Evolutionary conservation across 805 yeast genomes (phyloP).

Genomic region (Lachancea quebecensis): DNA sequence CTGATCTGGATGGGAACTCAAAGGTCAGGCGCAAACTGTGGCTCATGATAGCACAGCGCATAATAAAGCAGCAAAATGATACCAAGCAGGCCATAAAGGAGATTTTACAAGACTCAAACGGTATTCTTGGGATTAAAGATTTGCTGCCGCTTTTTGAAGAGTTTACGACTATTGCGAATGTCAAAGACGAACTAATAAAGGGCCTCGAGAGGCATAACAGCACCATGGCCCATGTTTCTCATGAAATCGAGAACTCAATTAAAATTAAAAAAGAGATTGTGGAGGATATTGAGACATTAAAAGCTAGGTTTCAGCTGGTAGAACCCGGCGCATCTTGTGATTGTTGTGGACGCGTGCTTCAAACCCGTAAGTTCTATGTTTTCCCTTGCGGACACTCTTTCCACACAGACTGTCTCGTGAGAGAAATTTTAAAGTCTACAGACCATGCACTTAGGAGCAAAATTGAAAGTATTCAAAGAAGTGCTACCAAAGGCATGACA

Average conservation of each 20-base stretch:
- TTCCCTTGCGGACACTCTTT: conserved; percentile 90
- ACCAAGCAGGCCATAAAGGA: conserved; percentile 30
- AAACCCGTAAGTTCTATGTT: conserved; percentile 64
- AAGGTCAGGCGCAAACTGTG: conserved; percentile 62
- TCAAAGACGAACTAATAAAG: conserved; percentile 74
- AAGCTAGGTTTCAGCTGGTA: conserved; percentile 54
- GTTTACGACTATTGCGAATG: conserved; percentile 68
- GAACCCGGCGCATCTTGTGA: conserved; percentile 83
- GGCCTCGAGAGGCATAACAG: conserved; percentile 71
- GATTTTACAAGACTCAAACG: conserved; percentile 40
- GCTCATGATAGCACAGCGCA: conserved; percentile 47
- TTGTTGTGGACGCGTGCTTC: conserved; percentile 60
- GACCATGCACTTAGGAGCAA: conserved; percentile 61
- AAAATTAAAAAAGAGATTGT: conserved; percentile 53
- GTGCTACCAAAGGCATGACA: conserved; percentile 21
- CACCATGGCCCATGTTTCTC: conserved; percentile 55
- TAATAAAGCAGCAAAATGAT: conserved; percentile 26
- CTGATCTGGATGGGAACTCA: conserved; percentile 40
- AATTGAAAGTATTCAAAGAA: conserved; percentile 39
- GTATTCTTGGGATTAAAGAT: conserved; percentile 64
- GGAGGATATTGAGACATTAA: conserved; percentile 46
- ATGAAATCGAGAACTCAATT: conserved; percentile 72
- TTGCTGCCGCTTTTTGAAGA: conserved; percentile 80
- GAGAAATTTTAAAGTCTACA: conserved; percentile 49
- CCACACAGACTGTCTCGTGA: conserved; percentile 82